Base-by-base conservation (phyloP, 768 basidiomycete genomes). In the Termitomyces sp. region DNA sequence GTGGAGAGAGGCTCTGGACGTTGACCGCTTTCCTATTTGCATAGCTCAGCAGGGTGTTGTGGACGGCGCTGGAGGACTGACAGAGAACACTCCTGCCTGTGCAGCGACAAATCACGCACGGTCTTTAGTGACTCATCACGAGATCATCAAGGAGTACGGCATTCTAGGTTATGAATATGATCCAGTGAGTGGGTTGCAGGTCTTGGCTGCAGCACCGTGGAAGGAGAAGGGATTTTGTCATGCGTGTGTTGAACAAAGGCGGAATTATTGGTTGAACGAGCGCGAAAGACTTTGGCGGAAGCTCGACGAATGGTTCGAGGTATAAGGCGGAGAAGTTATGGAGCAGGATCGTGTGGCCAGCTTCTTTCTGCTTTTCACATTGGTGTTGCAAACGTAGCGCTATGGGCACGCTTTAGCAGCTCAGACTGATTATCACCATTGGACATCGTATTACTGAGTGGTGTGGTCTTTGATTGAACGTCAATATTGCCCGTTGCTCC, bases 121-220 rank as follows among this genome's bases (percentile, higher is more conserved):
- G 16, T 42, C 59, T 13, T n/a, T 50, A 39, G 42, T 61, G 33
- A 57, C 57, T 11, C 54, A 62, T 49, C 45, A 54, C 12, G 63
- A 66, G 48, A 60, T 65, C 13, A 53, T 69, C 8, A 65, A 67
- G 22, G 59, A 60, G 13, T 62, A 59, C 15, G 66, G 65, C 2
- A 54, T 76, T 42, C 70, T 67, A 50, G 69, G 69, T 27, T 69
- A 67, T 27, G 61, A 72, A 52, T 63, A 63, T 44, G 75, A 78
- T 55, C 71, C 73, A 16, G 49, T 78, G 33, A 70, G 66, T 51
- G 77, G 75, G 16, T 58, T 79, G 20, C 65, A 72, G 54, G 63
- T 57, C 20, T 61, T 78, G 36, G 59, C 66, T 20, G 67, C 69
- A 0, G 63, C 72, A 33, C 59, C 68, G 16, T 69, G 67, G 61